These are phyloP conservation scores for Thelephora aurantiotincta DNA, from an alignment of 768 basidiomycete genomes.

Conservation along the genomic window DNA sequence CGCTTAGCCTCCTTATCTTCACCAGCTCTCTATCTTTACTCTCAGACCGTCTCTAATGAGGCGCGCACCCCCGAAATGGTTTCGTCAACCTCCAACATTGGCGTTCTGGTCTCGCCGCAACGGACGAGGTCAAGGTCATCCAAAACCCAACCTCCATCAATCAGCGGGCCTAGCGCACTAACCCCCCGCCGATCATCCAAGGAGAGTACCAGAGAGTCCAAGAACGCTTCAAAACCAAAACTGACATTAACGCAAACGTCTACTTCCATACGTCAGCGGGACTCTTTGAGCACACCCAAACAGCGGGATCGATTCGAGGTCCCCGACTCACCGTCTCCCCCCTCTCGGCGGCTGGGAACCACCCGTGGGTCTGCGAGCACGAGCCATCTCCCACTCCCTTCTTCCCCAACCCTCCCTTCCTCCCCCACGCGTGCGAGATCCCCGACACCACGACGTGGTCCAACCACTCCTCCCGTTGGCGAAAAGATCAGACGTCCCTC, in stretches of 20 bases:
- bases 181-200: constrained; percentile 11
- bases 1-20: constrained; percentile 63
- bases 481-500: constrained; percentile 16
- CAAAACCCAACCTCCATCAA: constrained; percentile 20
- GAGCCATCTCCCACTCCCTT: constrained; percentile 25
- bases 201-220: constrained; percentile 9
- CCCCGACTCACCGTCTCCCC: constrained; percentile 34
- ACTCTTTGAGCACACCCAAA: constrained; percentile 11
- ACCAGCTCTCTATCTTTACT: constrained; percentile 53
- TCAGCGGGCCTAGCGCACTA: constrained; percentile 19
- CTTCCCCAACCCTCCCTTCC: constrained; percentile 23
- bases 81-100: constrained; percentile 32
- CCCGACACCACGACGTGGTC: constrained; percentile 22
- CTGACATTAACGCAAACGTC: constrained; percentile 14
- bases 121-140: constrained; percentile 30
- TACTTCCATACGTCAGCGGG: constrained; percentile 19
- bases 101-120: constrained; percentile 30
- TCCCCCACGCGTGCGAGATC: constrained; percentile 32
- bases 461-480: constrained; percentile 29
- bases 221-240: constrained; percentile 11
- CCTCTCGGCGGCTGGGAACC: constrained; percentile 24
- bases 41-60: constrained; percentile 39
- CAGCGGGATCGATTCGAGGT: constrained; percentile 25
- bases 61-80: constrained; percentile 29
- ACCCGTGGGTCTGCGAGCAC: constrained; percentile 22